Percentiles rank a stretch among this genome's conserved stretches.
Conservation (phyloP, 2,329 filamentous ascomycete genomes). For the Cordyceps fumosorosea region DNA sequence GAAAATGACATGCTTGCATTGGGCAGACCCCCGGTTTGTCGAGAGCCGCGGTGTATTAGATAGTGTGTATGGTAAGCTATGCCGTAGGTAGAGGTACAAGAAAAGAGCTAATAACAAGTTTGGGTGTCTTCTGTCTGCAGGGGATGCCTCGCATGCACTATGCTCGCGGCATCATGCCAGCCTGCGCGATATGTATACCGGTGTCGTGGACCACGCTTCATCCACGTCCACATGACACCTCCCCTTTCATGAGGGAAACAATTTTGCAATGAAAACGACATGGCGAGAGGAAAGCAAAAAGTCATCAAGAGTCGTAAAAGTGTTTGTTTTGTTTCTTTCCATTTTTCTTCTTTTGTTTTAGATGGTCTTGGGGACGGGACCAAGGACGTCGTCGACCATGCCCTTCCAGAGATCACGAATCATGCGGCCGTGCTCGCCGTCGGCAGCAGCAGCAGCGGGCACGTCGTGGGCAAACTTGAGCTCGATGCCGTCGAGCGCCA, state of each 20-base stretch:
- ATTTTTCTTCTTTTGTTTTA: neutral
- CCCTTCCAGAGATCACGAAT: slow-evolving; percentile 50
- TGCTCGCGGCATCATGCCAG: slow-evolving; percentile 5
- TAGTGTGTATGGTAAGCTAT: slow-evolving; percentile 6
- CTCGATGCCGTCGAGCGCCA: slow-evolving; percentile 49
- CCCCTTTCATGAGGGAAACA: neutral
- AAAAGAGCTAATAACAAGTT: neutral
- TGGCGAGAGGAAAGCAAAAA: slow-evolving; percentile 3
- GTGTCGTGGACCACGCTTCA: neutral
- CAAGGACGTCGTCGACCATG: slow-evolving; percentile 43
- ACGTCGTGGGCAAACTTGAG: slow-evolving; percentile 44
- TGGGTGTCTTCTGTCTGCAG: neutral
- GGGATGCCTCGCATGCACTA: slow-evolving; percentile 12
- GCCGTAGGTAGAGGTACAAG: slow-evolving; percentile 4
- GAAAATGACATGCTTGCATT: neutral
- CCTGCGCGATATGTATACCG: neutral
- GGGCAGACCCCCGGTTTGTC: neutral
- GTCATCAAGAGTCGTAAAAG: slow-evolving; percentile 1
- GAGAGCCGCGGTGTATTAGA: slow-evolving; percentile 9
- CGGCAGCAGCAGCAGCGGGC: slow-evolving; percentile 14
- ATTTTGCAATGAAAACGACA: neutral
- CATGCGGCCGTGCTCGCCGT: slow-evolving; percentile 35
- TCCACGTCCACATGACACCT: neutral
- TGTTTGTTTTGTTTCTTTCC: neutral
- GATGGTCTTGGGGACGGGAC: slow-evolving; percentile 13